A percentile compares a stretch with the other conserved stretches of the same genome.
Evolutionary conservation across 73 alveolate genomes (phyloP).

Genomic region (Effrenium voratum): DNA sequence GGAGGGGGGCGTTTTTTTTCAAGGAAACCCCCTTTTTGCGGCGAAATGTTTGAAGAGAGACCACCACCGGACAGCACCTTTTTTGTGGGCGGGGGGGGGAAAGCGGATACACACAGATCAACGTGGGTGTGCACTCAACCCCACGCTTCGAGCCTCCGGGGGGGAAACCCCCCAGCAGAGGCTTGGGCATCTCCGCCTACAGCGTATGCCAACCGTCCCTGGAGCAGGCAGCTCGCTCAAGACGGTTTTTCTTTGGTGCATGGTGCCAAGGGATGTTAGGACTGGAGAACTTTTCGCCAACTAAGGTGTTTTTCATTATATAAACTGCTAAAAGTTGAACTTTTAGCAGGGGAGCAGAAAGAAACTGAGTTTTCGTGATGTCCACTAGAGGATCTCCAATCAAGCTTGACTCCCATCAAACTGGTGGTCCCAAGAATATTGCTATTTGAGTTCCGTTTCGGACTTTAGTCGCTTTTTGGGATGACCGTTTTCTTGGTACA

Average conservation of each 20-base stretch:
- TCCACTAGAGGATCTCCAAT: not conserved
- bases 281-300: not conserved
- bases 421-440: too few species aligned
- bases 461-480: too few species aligned
- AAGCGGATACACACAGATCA: not conserved
- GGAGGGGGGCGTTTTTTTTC: too few species aligned
- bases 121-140: not conserved
- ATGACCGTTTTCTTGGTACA: too few species aligned
- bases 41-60: too few species aligned
- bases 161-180: not conserved
- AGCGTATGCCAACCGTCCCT: slow-evolving; percentile 67
- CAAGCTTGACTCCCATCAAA: too few species aligned
- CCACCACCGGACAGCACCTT: too few species aligned
- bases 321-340: not conserved
- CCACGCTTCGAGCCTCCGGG: too few species aligned
- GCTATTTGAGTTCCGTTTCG: too few species aligned
- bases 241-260: not conserved
- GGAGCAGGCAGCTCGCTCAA: slow-evolving; percentile 34
- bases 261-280: not conserved
- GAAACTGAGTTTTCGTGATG: not conserved
- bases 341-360: not conserved
- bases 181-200: slow-evolving; percentile 75
- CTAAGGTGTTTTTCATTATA: too few species aligned
- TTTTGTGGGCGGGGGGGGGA: too few species aligned
- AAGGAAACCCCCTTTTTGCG: too few species aligned